Evolutionary conservation across 208 protist genomes (phyloP), one percentile per base, ranked within the genome.

Genomic region (Wallacemonas collosoma): DNA sequence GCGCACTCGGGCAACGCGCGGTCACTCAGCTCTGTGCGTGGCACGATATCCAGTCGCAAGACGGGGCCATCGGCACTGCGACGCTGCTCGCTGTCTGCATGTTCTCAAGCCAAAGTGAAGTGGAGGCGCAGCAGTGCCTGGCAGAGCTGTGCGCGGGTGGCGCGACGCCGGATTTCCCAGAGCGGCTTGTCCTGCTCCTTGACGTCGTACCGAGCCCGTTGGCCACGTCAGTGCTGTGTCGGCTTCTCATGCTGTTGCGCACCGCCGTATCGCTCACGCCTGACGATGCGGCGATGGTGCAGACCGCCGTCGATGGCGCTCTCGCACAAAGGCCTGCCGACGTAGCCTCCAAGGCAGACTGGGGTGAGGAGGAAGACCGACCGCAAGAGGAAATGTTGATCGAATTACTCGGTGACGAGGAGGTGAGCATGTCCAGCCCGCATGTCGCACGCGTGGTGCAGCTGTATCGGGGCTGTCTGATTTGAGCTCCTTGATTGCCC

Each of bases 111-210:
- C 3, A 1, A 8, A 47, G 15, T 1, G 55, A 44, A 0, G 69
- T 60, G n/a, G 54, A 43, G 44, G 68, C 60, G 40, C 67, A 70
- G 64, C 50, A 40, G 68, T 35, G 66, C 3, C n/a, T 68, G 15
- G 39, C 55, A 3, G 38, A 68, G 3, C 45, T 77, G 55, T 47
- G 71, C 11, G 45, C 66, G 0, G 43, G 43, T 1, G 73, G 71
- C 8, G 8, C 40, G 39, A 55, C 48, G 3, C 17, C 45, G 12
- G 60, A 65, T 26, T 74, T 95, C 51, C 68, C 80, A 9, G 87
- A 95, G 62, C 73, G 82, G 26, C 39, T 95, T 11, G 85, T 91
- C 2, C 62, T 95, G 60, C 51, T 95, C n/a, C 64, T 93, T 8
- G 90, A 95, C 55, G 82, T 95, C 2, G 87, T 84, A 3, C 81